Evolutionary conservation across 371 early-diverging fungal species (phyloP).

Genomic region (Nosema muscidifuracis): DNA sequence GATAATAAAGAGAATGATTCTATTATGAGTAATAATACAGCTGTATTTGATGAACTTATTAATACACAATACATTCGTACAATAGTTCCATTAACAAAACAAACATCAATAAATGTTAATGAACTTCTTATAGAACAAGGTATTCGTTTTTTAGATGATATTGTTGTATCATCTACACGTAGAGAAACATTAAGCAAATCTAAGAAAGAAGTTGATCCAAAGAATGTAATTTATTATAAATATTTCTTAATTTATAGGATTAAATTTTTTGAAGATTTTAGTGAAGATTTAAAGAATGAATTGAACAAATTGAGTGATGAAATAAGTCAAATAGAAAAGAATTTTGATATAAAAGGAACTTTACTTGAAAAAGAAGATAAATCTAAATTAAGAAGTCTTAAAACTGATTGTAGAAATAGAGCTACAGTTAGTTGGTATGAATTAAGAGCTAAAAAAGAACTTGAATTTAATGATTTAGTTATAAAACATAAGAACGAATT

Average conservation of each 20-base stretch:
- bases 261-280: slow-evolving; percentile 41
- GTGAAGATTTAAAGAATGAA: slow-evolving; percentile 19
- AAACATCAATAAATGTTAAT: slow-evolving; percentile 33
- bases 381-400: slow-evolving; percentile 16
- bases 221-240: slow-evolving; percentile 20
- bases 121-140: slow-evolving; percentile 41
- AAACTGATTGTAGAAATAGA: slow-evolving; percentile 48
- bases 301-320: slow-evolving; percentile 39
- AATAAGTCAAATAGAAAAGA: slow-evolving; percentile 18
- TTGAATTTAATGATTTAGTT: slow-evolving; percentile 50
- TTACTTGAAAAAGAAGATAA: slow-evolving; percentile 25
- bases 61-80: slow-evolving; percentile 46
- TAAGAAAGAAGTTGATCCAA: slow-evolving; percentile 40
- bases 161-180: slow-evolving; percentile 12
- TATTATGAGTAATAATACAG: slow-evolving; percentile 16
- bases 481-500: slow-evolving; percentile 23
- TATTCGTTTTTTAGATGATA: slow-evolving; percentile 52
- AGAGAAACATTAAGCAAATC: slow-evolving; percentile 51
- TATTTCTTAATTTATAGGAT: slow-evolving; percentile 33
- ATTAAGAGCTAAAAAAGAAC: slow-evolving; percentile 46
- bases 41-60: slow-evolving; percentile 42
- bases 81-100: slow-evolving; percentile 23
- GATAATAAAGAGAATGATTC: slow-evolving; percentile 24
- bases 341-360: slow-evolving; percentile 16
- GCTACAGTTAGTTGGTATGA: slow-evolving; percentile 55